Conservation (phyloP, 2,329 filamentous ascomycete species). For the Alternaria arbusti region DNA sequence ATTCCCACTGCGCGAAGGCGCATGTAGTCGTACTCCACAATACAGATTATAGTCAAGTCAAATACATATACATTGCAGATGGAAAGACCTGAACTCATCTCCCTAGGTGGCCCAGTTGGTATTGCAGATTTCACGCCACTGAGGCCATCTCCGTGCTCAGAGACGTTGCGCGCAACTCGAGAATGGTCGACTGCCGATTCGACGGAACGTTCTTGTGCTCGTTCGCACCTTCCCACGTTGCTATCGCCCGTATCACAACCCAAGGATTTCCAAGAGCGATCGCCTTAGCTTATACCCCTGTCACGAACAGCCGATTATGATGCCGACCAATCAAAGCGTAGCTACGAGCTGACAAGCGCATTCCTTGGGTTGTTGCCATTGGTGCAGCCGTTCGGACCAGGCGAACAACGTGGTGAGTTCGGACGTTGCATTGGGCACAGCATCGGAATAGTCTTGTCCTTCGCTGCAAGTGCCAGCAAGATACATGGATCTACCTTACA, state of each 20-base stretch:
- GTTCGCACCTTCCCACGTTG: neutral
- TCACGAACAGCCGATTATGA: neutral
- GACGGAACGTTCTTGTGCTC: neutral
- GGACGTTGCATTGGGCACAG: constrained; percentile 7
- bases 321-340: constrained; percentile 5
- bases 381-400: neutral
- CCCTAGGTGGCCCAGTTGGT: too few species aligned
- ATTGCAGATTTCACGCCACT: neutral
- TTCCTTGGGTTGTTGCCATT: constrained; percentile 1
- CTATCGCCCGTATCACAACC: neutral
- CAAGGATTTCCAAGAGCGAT: constrained; percentile 6
- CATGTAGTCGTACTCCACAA: constrained; percentile 6
- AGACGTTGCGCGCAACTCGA: neutral
- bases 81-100: neutral
- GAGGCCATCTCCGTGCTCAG: neutral
- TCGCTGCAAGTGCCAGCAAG: neutral
- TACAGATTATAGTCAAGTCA: constrained; percentile 1
- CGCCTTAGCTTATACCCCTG: neutral
- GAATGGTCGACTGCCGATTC: neutral
- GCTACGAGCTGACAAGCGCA: neutral
- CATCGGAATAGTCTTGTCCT: neutral
- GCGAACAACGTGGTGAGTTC: neutral
- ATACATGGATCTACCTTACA: neutral
- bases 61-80: constrained; percentile 1
- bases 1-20: constrained; percentile 4